phyloP scores from a whole-genome alignment of 306 rosid genomes.

The Vigna unguiculata region DNA sequence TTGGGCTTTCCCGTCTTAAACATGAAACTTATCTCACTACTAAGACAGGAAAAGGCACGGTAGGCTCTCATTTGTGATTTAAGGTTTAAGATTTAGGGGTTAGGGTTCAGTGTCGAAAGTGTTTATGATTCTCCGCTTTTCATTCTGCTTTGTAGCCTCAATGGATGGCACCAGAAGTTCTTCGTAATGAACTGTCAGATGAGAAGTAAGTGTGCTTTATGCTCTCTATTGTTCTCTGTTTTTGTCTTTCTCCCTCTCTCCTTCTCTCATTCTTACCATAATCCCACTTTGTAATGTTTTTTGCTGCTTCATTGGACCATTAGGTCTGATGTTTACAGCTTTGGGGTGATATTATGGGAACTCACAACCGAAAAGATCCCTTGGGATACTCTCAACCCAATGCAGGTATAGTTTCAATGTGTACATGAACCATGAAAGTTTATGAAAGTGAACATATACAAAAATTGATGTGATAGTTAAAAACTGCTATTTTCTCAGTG shows the following conservation, averaged over 20 bases:
- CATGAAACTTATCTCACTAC: conserved; percentile 55
- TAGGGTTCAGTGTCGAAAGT: conserved; percentile 26
- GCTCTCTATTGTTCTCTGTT: conserved; percentile 22
- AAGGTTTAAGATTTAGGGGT: conserved; percentile 9
- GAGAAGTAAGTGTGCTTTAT: conserved; percentile 56
- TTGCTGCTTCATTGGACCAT: conserved; percentile 44
- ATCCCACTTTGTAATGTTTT: conserved; percentile 10
- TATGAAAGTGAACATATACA: not conserved
- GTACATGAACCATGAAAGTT: conserved; percentile 24
- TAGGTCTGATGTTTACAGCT: conserved; percentile 98
- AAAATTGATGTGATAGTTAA: conserved; percentile 5
- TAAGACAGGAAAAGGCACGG: conserved; percentile 58
- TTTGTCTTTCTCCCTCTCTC: not conserved
- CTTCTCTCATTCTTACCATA: not conserved
- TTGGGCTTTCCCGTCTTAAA: conserved; percentile 60
- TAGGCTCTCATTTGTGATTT: conserved; percentile 38
- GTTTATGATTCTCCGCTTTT: conserved; percentile 36
- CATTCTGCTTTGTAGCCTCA: conserved; percentile 51
- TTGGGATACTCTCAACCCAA: conserved; percentile 93
- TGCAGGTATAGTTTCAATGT: conserved; percentile 79
- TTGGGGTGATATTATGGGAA: conserved; percentile 98
- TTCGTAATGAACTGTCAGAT: conserved; percentile 59
- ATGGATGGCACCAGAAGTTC: conserved; percentile 68
- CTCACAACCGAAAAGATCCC: conserved; percentile 96
- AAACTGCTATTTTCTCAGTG: not conserved